phyloP scores from a whole-genome alignment of 768 basidiomycete species.

The Collybia mongolica region DNA sequence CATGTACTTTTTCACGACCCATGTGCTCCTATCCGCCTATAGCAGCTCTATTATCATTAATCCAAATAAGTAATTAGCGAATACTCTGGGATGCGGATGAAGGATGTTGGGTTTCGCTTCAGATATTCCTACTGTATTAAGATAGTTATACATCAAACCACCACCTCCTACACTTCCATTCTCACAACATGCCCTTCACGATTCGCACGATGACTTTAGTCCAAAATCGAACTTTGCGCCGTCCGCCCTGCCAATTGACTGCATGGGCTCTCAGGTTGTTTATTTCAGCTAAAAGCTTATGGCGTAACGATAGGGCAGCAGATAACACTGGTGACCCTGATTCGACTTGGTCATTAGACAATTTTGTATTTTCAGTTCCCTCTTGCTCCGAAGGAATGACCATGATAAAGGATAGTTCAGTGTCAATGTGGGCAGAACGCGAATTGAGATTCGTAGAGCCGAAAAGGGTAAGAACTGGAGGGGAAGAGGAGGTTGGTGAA shows the following conservation, averaged over 20 bases:
- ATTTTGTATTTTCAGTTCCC: neutral
- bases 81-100: too few relatives aligned
- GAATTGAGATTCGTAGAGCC: constrained; percentile 96
- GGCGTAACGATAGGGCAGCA: constrained; percentile 33
- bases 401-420: constrained; percentile 88
- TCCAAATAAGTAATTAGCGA: too few relatives aligned
- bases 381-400: constrained; percentile 52
- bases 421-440: constrained; percentile 86
- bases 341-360: too few relatives aligned
- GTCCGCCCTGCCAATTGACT: constrained; percentile 56
- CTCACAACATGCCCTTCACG: constrained; percentile 69
- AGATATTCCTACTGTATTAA: too few relatives aligned
- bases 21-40: too few relatives aligned
- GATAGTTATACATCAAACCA: too few relatives aligned
- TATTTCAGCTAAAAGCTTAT: constrained; percentile 53
- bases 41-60: too few relatives aligned
- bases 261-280: constrained; percentile 47
- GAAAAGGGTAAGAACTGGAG: constrained; percentile 77
- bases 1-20: too few relatives aligned
- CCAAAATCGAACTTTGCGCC: constrained; percentile 57
- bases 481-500: constrained; percentile 49
- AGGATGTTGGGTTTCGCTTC: too few relatives aligned
- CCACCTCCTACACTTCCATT: too few relatives aligned
- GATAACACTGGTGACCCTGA: constrained; percentile 1
- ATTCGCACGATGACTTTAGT: constrained; percentile 64